These are phyloP conservation scores for Curvularia sp. DNA, from an alignment of 2,329 filamentous ascomycete species.

Conservation along the genomic window DNA sequence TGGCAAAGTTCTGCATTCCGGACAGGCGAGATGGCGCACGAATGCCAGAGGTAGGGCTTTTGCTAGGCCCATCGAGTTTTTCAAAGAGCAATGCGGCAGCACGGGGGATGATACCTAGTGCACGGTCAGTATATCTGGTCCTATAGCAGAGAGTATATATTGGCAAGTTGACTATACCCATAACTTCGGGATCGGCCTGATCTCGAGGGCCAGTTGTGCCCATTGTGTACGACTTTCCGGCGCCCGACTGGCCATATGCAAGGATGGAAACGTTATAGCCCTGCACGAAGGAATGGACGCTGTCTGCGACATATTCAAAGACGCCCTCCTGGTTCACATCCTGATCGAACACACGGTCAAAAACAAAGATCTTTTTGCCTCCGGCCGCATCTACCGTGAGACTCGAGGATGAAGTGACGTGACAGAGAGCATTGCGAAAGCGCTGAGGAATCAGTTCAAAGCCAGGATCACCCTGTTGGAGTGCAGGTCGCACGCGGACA, in stretches of 20 bases:
- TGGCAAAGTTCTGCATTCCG: constrained; percentile 54
- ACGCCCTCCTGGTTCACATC: constrained; percentile 85
- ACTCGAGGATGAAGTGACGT: constrained; percentile 84
- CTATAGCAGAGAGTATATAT: not conserved
- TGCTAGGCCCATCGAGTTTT: constrained; percentile 70
- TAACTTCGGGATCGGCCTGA: constrained; percentile 71
- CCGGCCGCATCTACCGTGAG: constrained; percentile 89
- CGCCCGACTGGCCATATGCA: constrained; percentile 96
- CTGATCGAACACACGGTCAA: constrained; percentile 90
- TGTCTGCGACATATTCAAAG: constrained; percentile 93
- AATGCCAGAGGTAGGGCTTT: constrained; percentile 75
- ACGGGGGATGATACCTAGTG: constrained; percentile 92
- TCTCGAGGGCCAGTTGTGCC: constrained; percentile 88
- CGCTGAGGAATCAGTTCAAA: constrained; percentile 95
- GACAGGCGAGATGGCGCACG: constrained; percentile 74
- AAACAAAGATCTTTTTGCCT: constrained; percentile 93
- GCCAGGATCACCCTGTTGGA: constrained; percentile 83
- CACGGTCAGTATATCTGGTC: constrained; percentile 23
- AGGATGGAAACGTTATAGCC: constrained; percentile 98
- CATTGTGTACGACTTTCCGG: constrained; percentile 99
- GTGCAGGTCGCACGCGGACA: constrained; percentile 88
- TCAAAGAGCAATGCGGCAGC: constrained; percentile 89
- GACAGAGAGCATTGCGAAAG: constrained; percentile 91
- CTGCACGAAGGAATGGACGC: constrained; percentile 86
- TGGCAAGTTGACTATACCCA: constrained; percentile 68